Evolutionary conservation across 208 protist species (phyloP), one percentile per base, ranked within the genome.

Genomic region (Crithidia mellificae): DNA sequence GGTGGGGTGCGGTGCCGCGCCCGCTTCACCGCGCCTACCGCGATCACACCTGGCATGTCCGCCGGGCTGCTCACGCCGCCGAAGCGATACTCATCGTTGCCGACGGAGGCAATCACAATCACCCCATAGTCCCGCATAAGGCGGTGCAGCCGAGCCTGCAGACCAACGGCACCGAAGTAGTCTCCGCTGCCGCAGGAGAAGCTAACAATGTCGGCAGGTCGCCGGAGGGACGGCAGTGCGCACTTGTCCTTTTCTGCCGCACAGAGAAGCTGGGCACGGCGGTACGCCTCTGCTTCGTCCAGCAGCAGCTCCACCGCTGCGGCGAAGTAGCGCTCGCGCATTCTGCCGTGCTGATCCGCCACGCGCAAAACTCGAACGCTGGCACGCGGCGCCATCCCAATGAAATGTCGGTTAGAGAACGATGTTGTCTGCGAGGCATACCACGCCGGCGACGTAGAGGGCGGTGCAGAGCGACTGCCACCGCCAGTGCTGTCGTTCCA

Each of bases 151-250:
- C 30, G 15, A 6, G 39, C 9, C 30, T 84, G 74, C 98, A 43
- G 88, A 83, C 49, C 52, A 14, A 44, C 30, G 36, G 44, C 36
- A 74, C 98, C 97, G 47, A 87, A 78, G 68, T 97, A 98, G 76
- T 99, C 96, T 8, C 93, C 96, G 0, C 98, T 96, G 46, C 98
- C 98, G 72, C 99, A 98, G 30, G 86, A 93, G 0, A 99, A 74
- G 80, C 98, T 99, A 14, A 99, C 54, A 1, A 99, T 77, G 63
- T 76, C 55, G 12, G 70, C 70, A 1, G 29, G 6, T n/a, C 1
- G 17, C n/a, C 9, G 54, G 5, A 24, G 36, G 0, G 20, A 12
- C 8, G 29, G 17, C 30, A 12, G n/a, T n/a, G n/a, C n/a, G n/a
- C n/a, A n/a, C n/a, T n/a, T n/a, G n/a, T n/a, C n/a, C n/a, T n/a